These are phyloP conservation scores for Knufia fluminis DNA, from an alignment of 2,329 filamentous ascomycete genomes.

Conservation along the genomic window DNA sequence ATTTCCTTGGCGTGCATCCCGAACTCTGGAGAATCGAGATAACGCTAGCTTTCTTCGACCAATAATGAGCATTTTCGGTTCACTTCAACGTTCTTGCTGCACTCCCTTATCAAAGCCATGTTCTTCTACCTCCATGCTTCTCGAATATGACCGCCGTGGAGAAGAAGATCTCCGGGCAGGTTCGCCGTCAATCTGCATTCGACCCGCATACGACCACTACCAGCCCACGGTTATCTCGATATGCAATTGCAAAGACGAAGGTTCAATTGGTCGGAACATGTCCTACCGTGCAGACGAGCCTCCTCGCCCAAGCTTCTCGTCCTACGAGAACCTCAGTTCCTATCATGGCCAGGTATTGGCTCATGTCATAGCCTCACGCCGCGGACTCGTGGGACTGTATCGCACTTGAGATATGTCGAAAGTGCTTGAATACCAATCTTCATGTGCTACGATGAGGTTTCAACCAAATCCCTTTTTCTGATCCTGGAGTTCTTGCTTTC, in stretches of 20 bases:
- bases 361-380: constrained; percentile 3
- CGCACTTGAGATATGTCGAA: background rate
- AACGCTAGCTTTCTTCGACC: background rate
- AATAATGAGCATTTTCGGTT: background rate
- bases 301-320: background rate
- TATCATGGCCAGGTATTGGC: constrained; percentile 2
- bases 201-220: background rate
- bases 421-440: background rate
- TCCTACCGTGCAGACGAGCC: background rate
- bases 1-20: background rate
- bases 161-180: constrained; percentile 1
- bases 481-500: background rate
- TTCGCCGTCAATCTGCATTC: background rate
- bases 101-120: background rate
- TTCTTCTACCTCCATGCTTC: background rate
- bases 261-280: background rate
- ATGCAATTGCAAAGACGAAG: constrained; percentile 3
- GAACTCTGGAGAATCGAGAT: constrained; percentile 1
- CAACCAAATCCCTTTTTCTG: background rate
- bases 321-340: background rate
- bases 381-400: constrained; percentile 1
- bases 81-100: background rate
- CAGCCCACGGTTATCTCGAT: background rate
- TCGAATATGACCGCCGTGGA: background rate
- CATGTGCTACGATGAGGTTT: background rate